Percentiles rank a stretch among this genome's conserved stretches.
Evolutionary conservation across 2,329 filamentous ascomycete species (phyloP).

Genomic region (Fusarium transvaalense): DNA sequence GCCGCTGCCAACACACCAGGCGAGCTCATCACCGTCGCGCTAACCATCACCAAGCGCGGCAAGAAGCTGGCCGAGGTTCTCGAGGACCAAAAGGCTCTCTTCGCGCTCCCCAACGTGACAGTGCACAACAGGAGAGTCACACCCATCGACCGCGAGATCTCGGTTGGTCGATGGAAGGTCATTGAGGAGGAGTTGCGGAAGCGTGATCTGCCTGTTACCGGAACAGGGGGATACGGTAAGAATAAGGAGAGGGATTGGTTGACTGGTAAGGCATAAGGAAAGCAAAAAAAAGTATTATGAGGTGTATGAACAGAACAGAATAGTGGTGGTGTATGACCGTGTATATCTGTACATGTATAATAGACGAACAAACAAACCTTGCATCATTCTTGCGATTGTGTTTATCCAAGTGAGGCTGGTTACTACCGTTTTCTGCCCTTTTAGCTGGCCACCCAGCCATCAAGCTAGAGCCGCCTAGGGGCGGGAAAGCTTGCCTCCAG

Average conservation of each 20-base stretch:
- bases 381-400: slow-evolving; percentile 17
- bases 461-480: no score
- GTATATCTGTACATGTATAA: slow-evolving; percentile 52
- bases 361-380: slow-evolving; percentile 46
- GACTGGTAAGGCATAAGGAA: slow-evolving; percentile 53
- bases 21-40: slow-evolving; percentile 66
- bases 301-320: slow-evolving; percentile 20
- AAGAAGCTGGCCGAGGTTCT: slow-evolving; percentile 74
- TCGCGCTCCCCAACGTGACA: slow-evolving; percentile 75
- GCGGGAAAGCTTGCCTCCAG: no score
- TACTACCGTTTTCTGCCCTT: background rate
- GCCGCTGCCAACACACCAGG: slow-evolving; percentile 65
- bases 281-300: slow-evolving; percentile 18
- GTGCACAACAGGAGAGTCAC: slow-evolving; percentile 75
- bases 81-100: slow-evolving; percentile 59
- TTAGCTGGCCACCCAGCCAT: background rate
- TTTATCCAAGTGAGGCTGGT: background rate
- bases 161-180: slow-evolving; percentile 82
- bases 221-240: slow-evolving; percentile 56
- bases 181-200: slow-evolving; percentile 77
- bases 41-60: slow-evolving; percentile 67
- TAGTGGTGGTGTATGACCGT: slow-evolving; percentile 42
- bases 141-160: slow-evolving; percentile 77
- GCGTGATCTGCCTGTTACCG: slow-evolving; percentile 70
- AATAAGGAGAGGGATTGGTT: slow-evolving; percentile 61